Evolutionary conservation across 2,329 filamentous ascomycete genomes (phyloP).

Genomic region (Fusarium solani-melongenae): DNA sequence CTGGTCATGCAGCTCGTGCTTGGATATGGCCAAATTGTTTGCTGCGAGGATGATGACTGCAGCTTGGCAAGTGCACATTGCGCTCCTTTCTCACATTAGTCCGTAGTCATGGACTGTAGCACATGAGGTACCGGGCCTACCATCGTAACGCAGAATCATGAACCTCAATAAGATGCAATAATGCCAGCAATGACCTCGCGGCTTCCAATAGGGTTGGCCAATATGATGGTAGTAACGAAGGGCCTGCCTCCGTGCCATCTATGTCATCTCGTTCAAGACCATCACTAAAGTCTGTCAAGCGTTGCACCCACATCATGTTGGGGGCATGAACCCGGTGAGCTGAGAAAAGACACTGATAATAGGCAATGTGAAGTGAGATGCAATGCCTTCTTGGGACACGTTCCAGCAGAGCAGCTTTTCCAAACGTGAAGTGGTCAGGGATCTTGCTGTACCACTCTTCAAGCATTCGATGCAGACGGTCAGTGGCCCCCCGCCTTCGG

Average conservation of each 20-base stretch:
- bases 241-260: not conserved
- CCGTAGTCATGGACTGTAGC: not conserved
- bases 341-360: slow-evolving; percentile 11
- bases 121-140: not conserved
- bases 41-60: slow-evolving; percentile 1
- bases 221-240: not conserved
- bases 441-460: slow-evolving; percentile 6
- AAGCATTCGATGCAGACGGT: slow-evolving; percentile 1
- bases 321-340: not conserved
- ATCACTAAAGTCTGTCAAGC: not conserved
- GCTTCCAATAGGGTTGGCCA: slow-evolving; percentile 5
- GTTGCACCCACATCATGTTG: not conserved
- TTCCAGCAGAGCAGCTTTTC: not conserved
- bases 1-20: not conserved
- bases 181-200: not conserved
- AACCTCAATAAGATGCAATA: not conserved
- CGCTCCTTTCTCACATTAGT: not conserved
- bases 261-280: not conserved
- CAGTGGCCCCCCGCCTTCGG: not conserved
- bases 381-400: not conserved
- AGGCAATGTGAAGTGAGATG: not conserved
- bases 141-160: not conserved
- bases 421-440: not conserved
- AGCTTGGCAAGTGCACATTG: not conserved
- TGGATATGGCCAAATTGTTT: not conserved